A percentile compares a stretch with the other conserved stretches of the same genome.
These are phyloP conservation scores for Dendrobium catenatum DNA, from an alignment of 106 monocot genomes.

Conservation along the genomic window DNA sequence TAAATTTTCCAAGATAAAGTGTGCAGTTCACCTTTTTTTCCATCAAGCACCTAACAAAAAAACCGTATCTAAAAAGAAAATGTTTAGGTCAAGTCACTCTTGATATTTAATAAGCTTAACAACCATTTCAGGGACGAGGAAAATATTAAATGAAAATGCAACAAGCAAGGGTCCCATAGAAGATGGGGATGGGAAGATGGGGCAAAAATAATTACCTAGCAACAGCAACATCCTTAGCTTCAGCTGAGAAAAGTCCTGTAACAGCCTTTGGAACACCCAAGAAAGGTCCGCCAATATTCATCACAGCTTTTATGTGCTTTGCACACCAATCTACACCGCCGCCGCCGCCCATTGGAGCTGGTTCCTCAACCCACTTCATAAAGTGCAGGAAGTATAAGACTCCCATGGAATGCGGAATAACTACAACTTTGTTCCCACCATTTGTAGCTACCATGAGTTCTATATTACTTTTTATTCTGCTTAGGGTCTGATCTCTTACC, in stretches of 20 bases:
- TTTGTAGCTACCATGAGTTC: slow-evolving; percentile 92
- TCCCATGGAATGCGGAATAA: slow-evolving; percentile 99
- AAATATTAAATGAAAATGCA: neutral
- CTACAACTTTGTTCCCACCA: slow-evolving; percentile 97
- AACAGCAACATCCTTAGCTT: slow-evolving; percentile 97
- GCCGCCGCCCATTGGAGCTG: slow-evolving; percentile 83
- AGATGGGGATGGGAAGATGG: neutral
- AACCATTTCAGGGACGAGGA: neutral
- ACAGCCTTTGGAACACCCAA: slow-evolving; percentile 97
- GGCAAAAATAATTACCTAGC: slow-evolving; percentile 43
- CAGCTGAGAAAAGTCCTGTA: slow-evolving; percentile 83
- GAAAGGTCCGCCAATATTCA: slow-evolving; percentile 99
- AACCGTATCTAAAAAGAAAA: neutral
- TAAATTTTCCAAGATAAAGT: too few species aligned
- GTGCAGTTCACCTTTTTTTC: neutral
- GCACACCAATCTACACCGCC: slow-evolving; percentile 88
- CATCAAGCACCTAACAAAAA: neutral
- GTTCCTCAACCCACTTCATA: slow-evolving; percentile 99
- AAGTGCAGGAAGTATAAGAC: slow-evolving; percentile 95
- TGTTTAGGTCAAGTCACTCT: neutral
- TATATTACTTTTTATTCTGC: slow-evolving; percentile 95
- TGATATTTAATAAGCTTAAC: neutral
- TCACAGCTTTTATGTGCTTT: slow-evolving; percentile 92
- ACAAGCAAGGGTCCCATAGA: neutral
- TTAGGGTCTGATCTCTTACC: slow-evolving; percentile 88